Base-by-base conservation (phyloP, 352 stramenopile species). In the Phytophthora syringae region DNA sequence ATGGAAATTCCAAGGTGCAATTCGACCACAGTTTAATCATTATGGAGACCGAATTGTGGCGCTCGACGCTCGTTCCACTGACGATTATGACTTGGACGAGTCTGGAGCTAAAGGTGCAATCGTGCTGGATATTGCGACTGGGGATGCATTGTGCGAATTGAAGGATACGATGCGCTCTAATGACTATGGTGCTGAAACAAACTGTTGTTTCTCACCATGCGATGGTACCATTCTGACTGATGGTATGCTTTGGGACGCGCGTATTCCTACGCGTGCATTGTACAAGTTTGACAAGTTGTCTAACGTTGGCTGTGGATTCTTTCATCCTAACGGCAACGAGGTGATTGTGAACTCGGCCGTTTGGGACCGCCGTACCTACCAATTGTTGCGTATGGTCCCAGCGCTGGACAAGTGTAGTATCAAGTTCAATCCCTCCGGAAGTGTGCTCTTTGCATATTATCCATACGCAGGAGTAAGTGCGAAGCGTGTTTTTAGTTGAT, bases 241-340 rank as follows among this genome's bases (percentile, higher is more conserved):
- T 55, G 86, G 88, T 3, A 89, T 95, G 76, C 58, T 95, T 5
- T 95, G 88, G 86, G 86, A 95, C 62, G 70, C 83, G 7, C 82
- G 88, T 0, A 78, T 90, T 47, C 77, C 84, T 12, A 89, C 81
- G 15, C 79, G 81, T 3, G 79, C 86, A 15, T 52, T 97, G 18
- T 91, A 96, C 69, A 94, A 96, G 47, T 96, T 97, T 56, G 90
- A 97, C 64, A 95, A 95, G 60, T 51, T 97, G 7, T 94, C 87
- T 1, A 94, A 95, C 30, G 62, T 92, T 18, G 85, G 88, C 1
- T 91, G 88, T 34, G 88, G 90, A 1, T 89, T 84, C 51, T 96
- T 95, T 58, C 89, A 97, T 67, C 88, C 88, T 6, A 91, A 86
- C 32, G 89, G 88, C 1, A 97, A 96, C 51, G 90, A 97, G 70